phyloP scores from a whole-genome alignment of 2,329 filamentous ascomycete species.

The Corynespora cassiicola region DNA sequence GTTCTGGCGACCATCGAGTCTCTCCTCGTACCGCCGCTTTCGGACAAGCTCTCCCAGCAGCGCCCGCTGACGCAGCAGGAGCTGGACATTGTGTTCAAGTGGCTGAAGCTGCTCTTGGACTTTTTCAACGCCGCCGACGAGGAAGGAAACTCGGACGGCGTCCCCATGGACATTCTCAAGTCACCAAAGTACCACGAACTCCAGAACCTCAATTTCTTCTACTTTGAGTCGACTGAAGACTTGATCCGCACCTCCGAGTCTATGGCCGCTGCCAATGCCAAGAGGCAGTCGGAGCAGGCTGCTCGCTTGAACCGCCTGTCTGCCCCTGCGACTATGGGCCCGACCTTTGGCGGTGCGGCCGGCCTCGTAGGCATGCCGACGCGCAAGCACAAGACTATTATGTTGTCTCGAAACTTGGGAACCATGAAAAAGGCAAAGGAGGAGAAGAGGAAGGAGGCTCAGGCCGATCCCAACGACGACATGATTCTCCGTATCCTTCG shows the following conservation, averaged over 20 bases:
- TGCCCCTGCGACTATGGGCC: slow-evolving; percentile 65
- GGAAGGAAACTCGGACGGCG: slow-evolving; percentile 82
- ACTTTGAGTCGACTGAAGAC: slow-evolving; percentile 90
- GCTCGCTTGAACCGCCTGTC: slow-evolving; percentile 70
- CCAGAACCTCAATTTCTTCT: slow-evolving; percentile 97
- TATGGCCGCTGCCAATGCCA: slow-evolving; percentile 87
- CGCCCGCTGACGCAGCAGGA: slow-evolving; percentile 84
- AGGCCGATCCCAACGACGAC: slow-evolving; percentile 95
- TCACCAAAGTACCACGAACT: slow-evolving; percentile 98
- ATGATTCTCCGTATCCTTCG: slow-evolving; percentile 95
- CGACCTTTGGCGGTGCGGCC: slow-evolving; percentile 58
- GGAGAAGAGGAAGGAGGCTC: slow-evolving; percentile 92
- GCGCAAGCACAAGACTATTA: slow-evolving; percentile 67
- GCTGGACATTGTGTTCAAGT: slow-evolving; percentile 92
- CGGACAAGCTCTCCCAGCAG: slow-evolving; percentile 90
- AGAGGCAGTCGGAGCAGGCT: slow-evolving; percentile 71
- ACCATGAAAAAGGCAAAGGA: slow-evolving; percentile 97
- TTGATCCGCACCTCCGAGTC: slow-evolving; percentile 94
- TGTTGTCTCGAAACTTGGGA: slow-evolving; percentile 91
- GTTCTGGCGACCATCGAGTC: slow-evolving; percentile 90
- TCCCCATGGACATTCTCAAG: slow-evolving; percentile 89
- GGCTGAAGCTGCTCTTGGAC: slow-evolving; percentile 86
- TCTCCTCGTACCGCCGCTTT: slow-evolving; percentile 89
- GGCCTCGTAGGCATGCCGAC: slow-evolving; percentile 68
- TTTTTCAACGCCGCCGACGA: slow-evolving; percentile 97